Percentiles rank a stretch among this genome's conserved stretches.
phyloP scores from a whole-genome alignment of 805 yeast genomes.

The Isabelozyma pseudorhagii region DNA sequence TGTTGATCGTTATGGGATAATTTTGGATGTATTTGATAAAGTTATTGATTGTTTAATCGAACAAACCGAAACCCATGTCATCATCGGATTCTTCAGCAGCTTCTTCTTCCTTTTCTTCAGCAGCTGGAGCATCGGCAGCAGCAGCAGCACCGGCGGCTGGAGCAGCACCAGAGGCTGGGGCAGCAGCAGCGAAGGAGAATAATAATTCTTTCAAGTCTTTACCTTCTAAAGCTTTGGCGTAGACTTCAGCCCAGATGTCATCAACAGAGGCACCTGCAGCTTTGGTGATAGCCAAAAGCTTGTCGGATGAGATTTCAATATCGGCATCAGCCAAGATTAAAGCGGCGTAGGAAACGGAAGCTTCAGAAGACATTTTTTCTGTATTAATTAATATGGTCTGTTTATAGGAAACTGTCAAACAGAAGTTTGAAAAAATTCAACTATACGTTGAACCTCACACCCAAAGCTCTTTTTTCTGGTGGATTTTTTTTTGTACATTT shows the following conservation, averaged over 20 bases:
- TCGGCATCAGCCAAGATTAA: conserved; percentile 97
- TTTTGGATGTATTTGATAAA: background rate
- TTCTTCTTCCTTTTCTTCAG: conserved; percentile 68
- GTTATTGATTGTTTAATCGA: conserved; percentile 63
- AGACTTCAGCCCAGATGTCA: conserved; percentile 80
- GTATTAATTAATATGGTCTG: background rate
- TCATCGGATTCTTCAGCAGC: conserved; percentile 65
- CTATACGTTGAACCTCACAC: background rate
- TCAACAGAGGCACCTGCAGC: conserved; percentile 86
- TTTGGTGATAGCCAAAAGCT: conserved; percentile 69
- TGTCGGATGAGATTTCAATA: conserved; percentile 86
- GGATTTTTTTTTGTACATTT: background rate
- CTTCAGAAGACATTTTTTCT: conserved; percentile 75
- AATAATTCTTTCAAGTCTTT: conserved; percentile 80
- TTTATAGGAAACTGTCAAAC: background rate
- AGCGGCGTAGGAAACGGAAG: conserved; percentile 97
- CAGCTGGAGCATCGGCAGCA: conserved; percentile 54
- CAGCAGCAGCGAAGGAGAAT: conserved; percentile 49
- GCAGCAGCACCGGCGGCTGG: conserved; percentile 32
- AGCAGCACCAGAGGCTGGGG: conserved; percentile 38
- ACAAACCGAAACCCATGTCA: conserved; percentile 95
- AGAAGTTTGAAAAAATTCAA: background rate
- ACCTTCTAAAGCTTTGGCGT: conserved; percentile 83
- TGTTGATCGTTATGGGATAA: background rate
- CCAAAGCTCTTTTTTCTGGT: background rate